These are phyloP conservation scores for Apiospora phragmitis DNA, from an alignment of 2,329 filamentous ascomycete genomes.

Conservation along the genomic window DNA sequence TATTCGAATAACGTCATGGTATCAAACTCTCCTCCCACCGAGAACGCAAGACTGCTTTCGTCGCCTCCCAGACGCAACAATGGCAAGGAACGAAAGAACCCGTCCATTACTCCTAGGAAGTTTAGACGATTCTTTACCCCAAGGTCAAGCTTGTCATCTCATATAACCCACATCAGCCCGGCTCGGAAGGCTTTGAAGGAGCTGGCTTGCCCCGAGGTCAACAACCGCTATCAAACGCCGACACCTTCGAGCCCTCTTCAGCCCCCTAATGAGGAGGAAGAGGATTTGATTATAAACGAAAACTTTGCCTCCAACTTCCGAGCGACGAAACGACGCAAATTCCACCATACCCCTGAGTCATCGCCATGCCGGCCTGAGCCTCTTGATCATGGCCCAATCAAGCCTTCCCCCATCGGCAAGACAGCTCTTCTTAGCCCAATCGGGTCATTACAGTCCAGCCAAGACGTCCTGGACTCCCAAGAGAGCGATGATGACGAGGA, in stretches of 20 bases:
- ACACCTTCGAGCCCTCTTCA: slow-evolving; percentile 40
- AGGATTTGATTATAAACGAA: slow-evolving; percentile 22
- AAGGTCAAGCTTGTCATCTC: slow-evolving; percentile 40
- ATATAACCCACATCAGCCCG: slow-evolving; percentile 31
- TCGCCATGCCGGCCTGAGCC: slow-evolving; percentile 36
- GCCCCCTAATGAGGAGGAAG: slow-evolving; percentile 31
- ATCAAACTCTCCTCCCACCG: slow-evolving; percentile 15
- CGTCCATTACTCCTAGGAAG: slow-evolving; percentile 55
- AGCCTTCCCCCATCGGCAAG: slow-evolving; percentile 1
- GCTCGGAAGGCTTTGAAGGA: slow-evolving; percentile 42
- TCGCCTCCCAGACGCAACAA: slow-evolving; percentile 27
- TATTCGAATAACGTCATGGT: slow-evolving; percentile 1
- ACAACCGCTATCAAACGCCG: slow-evolving; percentile 42
- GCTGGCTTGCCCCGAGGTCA: slow-evolving; percentile 40
- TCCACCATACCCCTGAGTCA: slow-evolving; percentile 40
- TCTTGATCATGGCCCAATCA: slow-evolving; percentile 13
- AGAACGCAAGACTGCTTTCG: slow-evolving; percentile 21
- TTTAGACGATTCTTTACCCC: slow-evolving; percentile 56
- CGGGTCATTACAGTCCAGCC: slow-evolving; percentile 32
- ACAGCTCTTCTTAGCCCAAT: slow-evolving; percentile 38
- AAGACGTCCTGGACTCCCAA: slow-evolving; percentile 32
- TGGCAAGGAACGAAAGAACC: slow-evolving; percentile 48
- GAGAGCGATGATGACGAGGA: slow-evolving; percentile 36
- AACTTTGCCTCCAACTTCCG: slow-evolving; percentile 21
- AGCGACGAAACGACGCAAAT: slow-evolving; percentile 37